A percentile compares a stretch with the other conserved stretches of the same genome.
Evolutionary conservation across 352 stramenopile genomes (phyloP).

Genomic region (Elongisporangium senticosum): DNA sequence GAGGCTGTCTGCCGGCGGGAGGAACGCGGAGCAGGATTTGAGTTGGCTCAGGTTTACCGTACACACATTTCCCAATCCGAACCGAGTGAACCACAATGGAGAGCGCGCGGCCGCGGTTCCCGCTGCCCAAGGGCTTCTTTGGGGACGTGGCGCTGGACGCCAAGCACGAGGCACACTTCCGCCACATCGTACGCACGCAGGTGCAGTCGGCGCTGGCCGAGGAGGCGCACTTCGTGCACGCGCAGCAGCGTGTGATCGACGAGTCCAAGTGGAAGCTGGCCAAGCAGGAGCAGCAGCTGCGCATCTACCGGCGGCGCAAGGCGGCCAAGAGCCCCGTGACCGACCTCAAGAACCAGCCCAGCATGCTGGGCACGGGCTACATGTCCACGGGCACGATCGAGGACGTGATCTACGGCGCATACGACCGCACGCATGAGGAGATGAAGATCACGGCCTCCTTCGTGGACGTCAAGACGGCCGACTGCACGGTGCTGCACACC

Average conservation of each 20-base stretch:
- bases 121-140: constrained; percentile 26
- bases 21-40: neutral
- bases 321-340: neutral
- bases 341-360: constrained; percentile 2
- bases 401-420: constrained; percentile 46
- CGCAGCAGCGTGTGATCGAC: constrained; percentile 23
- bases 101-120: constrained; percentile 6
- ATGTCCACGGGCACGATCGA: constrained; percentile 33
- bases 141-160: constrained; percentile 13
- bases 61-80: neutral
- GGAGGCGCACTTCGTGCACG: constrained; percentile 18
- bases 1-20: neutral
- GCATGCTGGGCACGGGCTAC: constrained; percentile 13
- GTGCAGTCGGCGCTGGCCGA: constrained; percentile 24
- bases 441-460: constrained; percentile 29
- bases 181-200: constrained; percentile 14
- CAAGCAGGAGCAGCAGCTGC: constrained; percentile 24
- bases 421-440: constrained; percentile 19
- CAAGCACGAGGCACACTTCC: constrained; percentile 24
- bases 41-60: neutral
- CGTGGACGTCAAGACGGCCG: constrained; percentile 27
- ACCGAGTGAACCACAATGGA: neutral
- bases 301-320: constrained; percentile 24
- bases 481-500: constrained; percentile 31
- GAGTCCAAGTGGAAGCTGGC: constrained; percentile 39